Percentiles rank a stretch among this genome's conserved stretches.
Conservation (phyloP, 495 filamentous ascomycete genomes). For the Astrothelium macrocarpum region DNA sequence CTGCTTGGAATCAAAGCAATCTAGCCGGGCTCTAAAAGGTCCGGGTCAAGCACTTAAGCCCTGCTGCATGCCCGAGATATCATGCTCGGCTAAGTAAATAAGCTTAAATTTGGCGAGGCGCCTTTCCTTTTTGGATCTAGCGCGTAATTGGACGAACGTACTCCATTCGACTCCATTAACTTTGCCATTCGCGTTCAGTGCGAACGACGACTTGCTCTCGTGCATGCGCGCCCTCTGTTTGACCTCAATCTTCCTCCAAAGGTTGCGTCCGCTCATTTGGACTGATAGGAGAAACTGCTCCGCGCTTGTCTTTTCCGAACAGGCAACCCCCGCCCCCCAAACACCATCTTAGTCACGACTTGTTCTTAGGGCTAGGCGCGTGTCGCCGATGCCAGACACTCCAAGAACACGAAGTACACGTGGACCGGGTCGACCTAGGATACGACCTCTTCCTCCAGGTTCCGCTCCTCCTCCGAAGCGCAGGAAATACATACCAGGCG, state of each 20-base stretch:
- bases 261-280: neutral
- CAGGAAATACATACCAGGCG: constrained; percentile 31
- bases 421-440: constrained; percentile 8
- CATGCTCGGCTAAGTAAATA: neutral
- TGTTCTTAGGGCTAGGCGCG: constrained; percentile 6
- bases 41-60: neutral
- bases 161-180: neutral
- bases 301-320: neutral
- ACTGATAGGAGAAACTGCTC: neutral
- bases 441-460: constrained; percentile 1
- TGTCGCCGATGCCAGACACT: constrained; percentile 9
- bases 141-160: neutral
- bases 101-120: constrained; percentile 3
- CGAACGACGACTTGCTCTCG: neutral
- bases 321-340: neutral
- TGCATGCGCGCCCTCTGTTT: neutral
- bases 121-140: neutral
- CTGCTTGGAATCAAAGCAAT: neutral
- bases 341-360: neutral
- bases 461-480: constrained; percentile 20
- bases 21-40: neutral
- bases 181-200: neutral
- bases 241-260: neutral
- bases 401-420: constrained; percentile 10
- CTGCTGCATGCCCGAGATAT: neutral